phyloP scores from a whole-genome alignment of 495 filamentous ascomycete genomes.

The Aspergillus diversus region DNA sequence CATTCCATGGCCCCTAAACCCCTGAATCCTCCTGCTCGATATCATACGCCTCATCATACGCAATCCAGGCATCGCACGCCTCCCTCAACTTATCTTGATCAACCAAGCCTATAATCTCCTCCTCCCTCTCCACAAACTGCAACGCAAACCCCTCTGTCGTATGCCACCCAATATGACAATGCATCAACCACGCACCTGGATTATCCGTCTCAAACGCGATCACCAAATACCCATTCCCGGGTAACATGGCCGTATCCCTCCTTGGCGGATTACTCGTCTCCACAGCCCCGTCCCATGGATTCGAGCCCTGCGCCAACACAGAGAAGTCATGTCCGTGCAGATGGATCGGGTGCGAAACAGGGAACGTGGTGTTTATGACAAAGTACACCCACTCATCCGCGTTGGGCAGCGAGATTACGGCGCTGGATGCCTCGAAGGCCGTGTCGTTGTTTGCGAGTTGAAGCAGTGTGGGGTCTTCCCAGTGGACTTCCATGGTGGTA shows the following conservation, averaged over 20 bases:
- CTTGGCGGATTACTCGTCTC: slow-evolving; percentile 51
- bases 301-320: slow-evolving; percentile 52
- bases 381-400: slow-evolving; percentile 64
- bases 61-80: slow-evolving; percentile 23
- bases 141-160: slow-evolving; percentile 46
- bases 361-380: slow-evolving; percentile 55
- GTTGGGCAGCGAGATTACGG: slow-evolving; percentile 53
- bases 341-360: slow-evolving; percentile 78
- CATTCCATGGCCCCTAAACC: background rate
- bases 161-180: slow-evolving; percentile 59
- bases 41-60: slow-evolving; percentile 13
- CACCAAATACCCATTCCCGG: slow-evolving; percentile 44
- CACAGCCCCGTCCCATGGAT: slow-evolving; percentile 16
- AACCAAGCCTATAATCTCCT: slow-evolving; percentile 23
- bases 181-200: slow-evolving; percentile 57
- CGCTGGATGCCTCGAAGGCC: slow-evolving; percentile 21
- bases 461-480: slow-evolving; percentile 33
- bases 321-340: slow-evolving; percentile 80
- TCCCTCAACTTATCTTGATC: slow-evolving; percentile 16
- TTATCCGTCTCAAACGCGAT: slow-evolving; percentile 59
- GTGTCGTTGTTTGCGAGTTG: slow-evolving; percentile 26
- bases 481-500: slow-evolving; percentile 33
- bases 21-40: slow-evolving; percentile 16
- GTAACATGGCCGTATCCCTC: slow-evolving; percentile 63
- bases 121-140: slow-evolving; percentile 50